phyloP scores from a whole-genome alignment of 192 early-diverging fungal genomes.

The Chytriomyces sp. region DNA sequence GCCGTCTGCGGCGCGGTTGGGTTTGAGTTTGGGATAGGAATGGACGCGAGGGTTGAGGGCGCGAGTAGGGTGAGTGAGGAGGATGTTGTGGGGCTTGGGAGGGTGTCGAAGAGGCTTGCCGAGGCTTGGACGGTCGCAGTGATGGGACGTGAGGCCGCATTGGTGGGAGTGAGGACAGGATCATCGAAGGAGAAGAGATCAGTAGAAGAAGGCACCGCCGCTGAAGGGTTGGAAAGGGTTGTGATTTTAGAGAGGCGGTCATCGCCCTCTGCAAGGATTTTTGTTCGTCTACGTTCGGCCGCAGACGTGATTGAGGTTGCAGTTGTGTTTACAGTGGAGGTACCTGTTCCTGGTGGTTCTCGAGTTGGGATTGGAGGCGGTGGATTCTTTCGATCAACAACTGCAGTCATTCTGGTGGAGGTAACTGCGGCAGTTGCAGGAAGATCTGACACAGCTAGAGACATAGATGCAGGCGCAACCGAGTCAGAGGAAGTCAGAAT shows the following conservation, averaged over 20 bases:
- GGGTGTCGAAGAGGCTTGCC: background rate
- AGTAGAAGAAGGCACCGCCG: background rate
- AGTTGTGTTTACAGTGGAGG: background rate
- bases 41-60: background rate
- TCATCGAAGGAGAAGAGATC: constrained; percentile 11
- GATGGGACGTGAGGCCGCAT: background rate
- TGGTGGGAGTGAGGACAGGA: background rate
- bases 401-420: background rate
- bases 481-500: background rate
- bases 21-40: background rate
- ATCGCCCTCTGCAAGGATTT: background rate
- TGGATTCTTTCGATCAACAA: background rate
- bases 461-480: background rate
- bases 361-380: too few species aligned
- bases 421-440: background rate
- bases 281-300: background rate
- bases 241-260: background rate
- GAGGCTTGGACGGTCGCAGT: background rate
- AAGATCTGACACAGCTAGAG: background rate
- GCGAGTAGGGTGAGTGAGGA: background rate
- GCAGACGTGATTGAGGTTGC: background rate
- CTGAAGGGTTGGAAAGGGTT: background rate
- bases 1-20: background rate
- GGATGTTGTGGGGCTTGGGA: background rate
- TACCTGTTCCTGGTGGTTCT: too few species aligned